Evolutionary conservation across 78 protist species (phyloP), one percentile per base, ranked within the genome.

Genomic region (Polysphondylium violaceum): DNA sequence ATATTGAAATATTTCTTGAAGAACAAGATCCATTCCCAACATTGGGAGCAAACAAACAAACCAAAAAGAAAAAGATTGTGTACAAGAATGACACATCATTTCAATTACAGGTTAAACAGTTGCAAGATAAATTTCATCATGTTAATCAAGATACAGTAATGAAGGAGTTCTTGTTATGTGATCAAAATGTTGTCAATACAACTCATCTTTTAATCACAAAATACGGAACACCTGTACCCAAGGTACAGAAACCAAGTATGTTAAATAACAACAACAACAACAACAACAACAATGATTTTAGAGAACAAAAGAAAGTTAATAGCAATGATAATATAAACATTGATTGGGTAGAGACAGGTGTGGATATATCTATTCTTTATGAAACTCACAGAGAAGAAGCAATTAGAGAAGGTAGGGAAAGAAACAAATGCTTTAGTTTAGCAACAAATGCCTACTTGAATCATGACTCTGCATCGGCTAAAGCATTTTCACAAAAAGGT

Each of bases 281-380:
- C 0, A 16, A 9, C 2, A n/a, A 16, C 16, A 36, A 0, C 44
- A 74, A 36, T 23, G 3, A 53, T 35, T n/a, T 50, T 19, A 8
- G 41, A 36, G 47, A n/a, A 33, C 27, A 8, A 0, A 41, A 11
- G 33, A 38, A n/a, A n/a, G n/a, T n/a, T 36, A 3, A 7, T 14
- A 25, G 29, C 4, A 38, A 56, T 5, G 14, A 40, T 69, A 44
- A 41, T 47, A 33, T 17, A 29, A 27, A 35, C 4, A 33, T 44
- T 19, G 33, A 14, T 19, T 76, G 87, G 87, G 72, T 44, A 21
- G 87, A 76, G n/a, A 76, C 87, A 6, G 87, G 87, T 76, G 38
- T 14, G 8, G 59, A 58, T 11, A 50, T 63, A 0, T n/a, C 65
- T 23, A 3, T 31, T 0, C 58, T 63, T 27, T 76, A 76, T 35